A percentile compares a stretch with the other conserved stretches of the same genome.
phyloP scores from a whole-genome alignment of 495 filamentous ascomycete genomes.

The Aspergillus homomorphus region DNA sequence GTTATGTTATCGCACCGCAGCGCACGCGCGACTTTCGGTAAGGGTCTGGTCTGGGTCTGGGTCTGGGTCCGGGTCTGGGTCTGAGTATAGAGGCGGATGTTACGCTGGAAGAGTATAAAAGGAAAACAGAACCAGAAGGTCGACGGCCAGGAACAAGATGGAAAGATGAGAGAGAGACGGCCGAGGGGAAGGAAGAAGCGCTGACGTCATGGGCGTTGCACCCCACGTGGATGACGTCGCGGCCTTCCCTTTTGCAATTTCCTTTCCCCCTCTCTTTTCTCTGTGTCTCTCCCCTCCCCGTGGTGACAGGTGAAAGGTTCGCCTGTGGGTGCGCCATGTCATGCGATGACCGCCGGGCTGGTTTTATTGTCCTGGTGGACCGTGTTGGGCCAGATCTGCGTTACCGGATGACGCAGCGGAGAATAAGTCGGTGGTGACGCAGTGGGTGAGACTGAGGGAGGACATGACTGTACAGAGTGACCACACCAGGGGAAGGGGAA shows the following conservation, averaged over 20 bases:
- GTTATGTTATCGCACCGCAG: no score
- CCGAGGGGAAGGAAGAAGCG: not conserved
- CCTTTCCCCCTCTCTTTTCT: not conserved
- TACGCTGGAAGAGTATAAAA: not conserved
- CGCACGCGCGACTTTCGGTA: no score
- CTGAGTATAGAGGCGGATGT: not conserved
- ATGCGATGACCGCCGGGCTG: not conserved
- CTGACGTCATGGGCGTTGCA: slow-evolving; percentile 5
- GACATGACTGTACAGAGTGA: not conserved
- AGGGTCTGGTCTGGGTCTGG: no score
- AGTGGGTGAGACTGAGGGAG: not conserved
- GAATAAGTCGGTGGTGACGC: not conserved
- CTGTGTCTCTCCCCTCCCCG: not conserved
- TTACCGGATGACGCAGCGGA: not conserved
- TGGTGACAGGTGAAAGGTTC: not conserved
- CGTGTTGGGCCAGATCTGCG: not conserved
- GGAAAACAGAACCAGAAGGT: not conserved
- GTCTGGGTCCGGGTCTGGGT: no score
- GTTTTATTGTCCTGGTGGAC: not conserved
- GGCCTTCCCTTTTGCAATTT: not conserved
- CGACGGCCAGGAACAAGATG: not conserved
- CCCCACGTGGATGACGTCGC: slow-evolving; percentile 7
- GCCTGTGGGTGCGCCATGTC: no score
- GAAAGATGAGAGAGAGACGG: not conserved
- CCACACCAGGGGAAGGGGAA: no score